These are phyloP conservation scores for Plectosphaerella sp. DNA, from an alignment of 2,329 filamentous ascomycete genomes.

Conservation along the genomic window DNA sequence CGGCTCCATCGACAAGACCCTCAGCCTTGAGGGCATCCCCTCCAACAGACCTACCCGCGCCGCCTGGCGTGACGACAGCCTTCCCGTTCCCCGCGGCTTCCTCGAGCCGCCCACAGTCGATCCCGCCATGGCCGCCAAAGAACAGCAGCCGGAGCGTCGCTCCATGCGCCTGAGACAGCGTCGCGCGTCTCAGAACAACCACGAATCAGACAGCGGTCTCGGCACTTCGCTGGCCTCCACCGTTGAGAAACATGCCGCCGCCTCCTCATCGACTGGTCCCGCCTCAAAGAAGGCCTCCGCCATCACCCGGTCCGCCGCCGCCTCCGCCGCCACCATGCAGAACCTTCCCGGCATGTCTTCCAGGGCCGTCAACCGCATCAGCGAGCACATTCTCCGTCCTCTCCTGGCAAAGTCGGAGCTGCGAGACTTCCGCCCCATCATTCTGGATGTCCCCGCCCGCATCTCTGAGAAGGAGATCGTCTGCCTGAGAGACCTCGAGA, in stretches of 20 bases:
- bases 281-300: constrained; percentile 40
- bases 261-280: constrained; percentile 25
- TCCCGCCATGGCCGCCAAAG: constrained; percentile 39
- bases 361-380: constrained; percentile 71
- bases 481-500: constrained; percentile 90
- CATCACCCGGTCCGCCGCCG: constrained; percentile 56
- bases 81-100: constrained; percentile 56
- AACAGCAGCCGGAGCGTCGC: constrained; percentile 36
- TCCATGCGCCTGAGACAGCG: constrained; percentile 50
- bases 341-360: constrained; percentile 60
- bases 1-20: constrained; percentile 59
- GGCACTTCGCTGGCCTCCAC: constrained; percentile 73
- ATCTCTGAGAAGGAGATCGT: constrained; percentile 83
- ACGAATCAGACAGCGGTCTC: constrained; percentile 82
- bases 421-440: constrained; percentile 75
- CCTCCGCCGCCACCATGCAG: constrained; percentile 37
- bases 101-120: constrained; percentile 51
- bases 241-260: constrained; percentile 42
- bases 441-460: constrained; percentile 72
- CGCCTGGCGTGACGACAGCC: constrained; percentile 48
- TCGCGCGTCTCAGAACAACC: constrained; percentile 52
- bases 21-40: constrained; percentile 31
- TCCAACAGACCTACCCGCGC: constrained; percentile 22
- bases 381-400: constrained; percentile 73
- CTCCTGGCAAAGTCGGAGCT: constrained; percentile 69